Evolutionary conservation across 495 filamentous ascomycete species (phyloP), one percentile per base, ranked within the genome.

Genomic region (Aspergillus coremiiformis): DNA sequence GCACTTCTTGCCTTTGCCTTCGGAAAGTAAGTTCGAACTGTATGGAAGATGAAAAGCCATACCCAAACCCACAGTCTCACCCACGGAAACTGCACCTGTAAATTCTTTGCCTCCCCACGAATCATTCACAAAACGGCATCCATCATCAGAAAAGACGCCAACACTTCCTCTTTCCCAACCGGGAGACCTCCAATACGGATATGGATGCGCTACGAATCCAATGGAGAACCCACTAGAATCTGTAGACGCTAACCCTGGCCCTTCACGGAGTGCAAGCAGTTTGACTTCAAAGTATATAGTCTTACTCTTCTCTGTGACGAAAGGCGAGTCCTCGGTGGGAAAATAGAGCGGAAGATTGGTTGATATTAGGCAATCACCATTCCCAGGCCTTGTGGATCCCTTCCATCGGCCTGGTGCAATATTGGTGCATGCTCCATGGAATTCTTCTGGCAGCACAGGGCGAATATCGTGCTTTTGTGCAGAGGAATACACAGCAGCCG

Each of bases 61-160:
- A 0, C 90, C 90, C 15, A 86, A 53, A 2, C 84, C 84, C 20
- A 85, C 71, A 0, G 72, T 78, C 42, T 85, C 78, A 5, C 79
- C 82, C 4, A 57, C 56, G 3, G 60, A 49, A 56, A 86, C 80
- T 1, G 78, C 57, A 20, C n/a, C 44, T 0, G 78, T 80, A 62
- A 96, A 95, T 49, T 84, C 75, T 54, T 79, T 82, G 2, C 92
- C 92, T 20, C 92, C 92, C 74, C 77, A 90, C 1, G 79, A 78
- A 61, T 96, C 88, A 70, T 96, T 94, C 53, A 93, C 77, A 65
- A 87, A 97, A 56, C 81, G 78, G 58, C 87, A 82, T 10, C 92
- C 92, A 65, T 97, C 92, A 63, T 97, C 92, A 3, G 87, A 86
- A 58, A 95, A 93, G 10, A 96, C 84, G 6, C 78, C 92, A n/a